Base-by-base conservation (phyloP, 352 stramenopile species). In the Pythium diclinum region DNA sequence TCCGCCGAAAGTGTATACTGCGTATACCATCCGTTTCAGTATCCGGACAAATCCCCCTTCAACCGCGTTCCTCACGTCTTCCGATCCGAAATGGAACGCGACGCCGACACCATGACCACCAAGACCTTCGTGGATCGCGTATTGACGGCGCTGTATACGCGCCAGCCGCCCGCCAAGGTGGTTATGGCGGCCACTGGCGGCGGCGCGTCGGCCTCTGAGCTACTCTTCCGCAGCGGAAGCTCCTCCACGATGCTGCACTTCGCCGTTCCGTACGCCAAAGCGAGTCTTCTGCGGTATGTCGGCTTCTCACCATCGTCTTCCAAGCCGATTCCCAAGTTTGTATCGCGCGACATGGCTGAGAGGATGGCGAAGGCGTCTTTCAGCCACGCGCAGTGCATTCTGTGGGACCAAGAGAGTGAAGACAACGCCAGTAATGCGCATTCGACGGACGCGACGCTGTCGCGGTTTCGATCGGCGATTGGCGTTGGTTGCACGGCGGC, bases 231-330 rank as follows among this genome's bases (percentile, higher is more conserved):
- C 17, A 47, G 73, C 8, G 81, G 79, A 16, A 89, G 80, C 49
- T 92, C 81, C 25, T 88, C 81, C 57, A 88, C 78, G 36, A 86
- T 92, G 76, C 60, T 90, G 47, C 74, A 89, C 59, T 89, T 86
- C 63, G 68, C 73, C 28, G 73, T 92, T 34, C 81, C 81, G 21
- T 92, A 92, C 63, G 79, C 81, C 16, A 81, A 80, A 56, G 65
- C 69, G 19, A 89, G 79, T 72, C 72, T 92, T 6, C 65, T 80
- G 34, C 69, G 70, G 10, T 92, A 83, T 36, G 54, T 92, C 11
- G 13, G 6, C 0, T 38, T 19, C 3, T 54, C 49, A n/a, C 1
- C 49, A 2, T 21, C 60, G 4, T 6, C 19, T 16, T 19, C 47
- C 33, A 51, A 63, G 30, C 69, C 38, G 14, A 51, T 57, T 49